Base-by-base conservation (phyloP, 2,329 filamentous ascomycete genomes). In the Ilyonectria mors-panacis region DNA sequence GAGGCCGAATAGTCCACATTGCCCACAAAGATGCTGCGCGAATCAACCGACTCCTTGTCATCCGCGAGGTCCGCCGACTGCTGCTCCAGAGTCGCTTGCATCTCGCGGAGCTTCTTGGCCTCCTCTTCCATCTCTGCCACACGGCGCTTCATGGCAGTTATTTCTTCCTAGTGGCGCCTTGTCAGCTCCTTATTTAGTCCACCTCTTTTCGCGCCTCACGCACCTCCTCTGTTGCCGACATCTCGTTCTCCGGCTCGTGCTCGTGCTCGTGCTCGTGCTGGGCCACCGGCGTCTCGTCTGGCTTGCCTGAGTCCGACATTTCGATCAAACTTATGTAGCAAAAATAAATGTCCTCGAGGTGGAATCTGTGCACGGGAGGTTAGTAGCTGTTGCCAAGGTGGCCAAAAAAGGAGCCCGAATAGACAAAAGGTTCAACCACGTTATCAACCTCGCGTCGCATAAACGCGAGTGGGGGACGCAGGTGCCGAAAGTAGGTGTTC, bases 1-100 rank as follows among this genome's bases (percentile, higher is more conserved):
- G 94, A 97, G 23, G 95, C 95, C 69, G 94, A 95, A 82, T 99
- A 99, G 83, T 99, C 96, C 73, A 99, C 96, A 76, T 99, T 99
- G 74, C 96, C 96, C 50, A 99, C 96, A 80, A 99, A 99, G 82
- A 99, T 94, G 83, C 94, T 98, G 77, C 96, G 92, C 73, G 92
- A 92, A 83, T 99, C 96, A 66, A 99, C 91, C 74, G 98, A 97
- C 81, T 98, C 95, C 83, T 97, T 97, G 84, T 95, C 94, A 79
- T 98, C 96, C 72, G 92, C 90, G 68, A 96, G 87, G 75, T 93
- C 93, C 71, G 94, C 91, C 70, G 90, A 91, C 77, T 96, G 93
- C 79, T 95, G 91, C 80, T 98, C 95, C 69, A 98, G 88, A 60
- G 88, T 91, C 62, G 91, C 91, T 80, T 96, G 93, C 93, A 96